Conservation (phyloP, 139 green algal genomes). For the Coccomyxa sp. region DNA sequence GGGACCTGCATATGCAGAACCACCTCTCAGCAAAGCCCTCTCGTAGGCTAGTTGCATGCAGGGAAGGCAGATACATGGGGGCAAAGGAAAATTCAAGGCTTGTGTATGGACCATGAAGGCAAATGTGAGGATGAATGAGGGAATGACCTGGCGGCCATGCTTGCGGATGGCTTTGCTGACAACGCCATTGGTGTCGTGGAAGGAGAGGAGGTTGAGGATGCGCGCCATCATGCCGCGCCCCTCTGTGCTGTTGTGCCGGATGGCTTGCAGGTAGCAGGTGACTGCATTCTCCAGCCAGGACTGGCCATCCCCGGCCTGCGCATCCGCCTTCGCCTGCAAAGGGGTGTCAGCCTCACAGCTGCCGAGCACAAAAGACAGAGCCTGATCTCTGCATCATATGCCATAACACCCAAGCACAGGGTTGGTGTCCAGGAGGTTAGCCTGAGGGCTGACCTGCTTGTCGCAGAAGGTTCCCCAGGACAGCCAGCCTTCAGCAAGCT, state of each 20-base stretch:
- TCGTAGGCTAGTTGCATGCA: background rate
- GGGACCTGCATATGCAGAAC: conserved; percentile 48
- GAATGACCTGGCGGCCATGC: background rate
- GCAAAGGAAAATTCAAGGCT: background rate
- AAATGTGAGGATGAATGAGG: background rate
- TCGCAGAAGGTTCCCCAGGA: conserved; percentile 90
- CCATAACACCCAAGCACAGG: too few relatives aligned
- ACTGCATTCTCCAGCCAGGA: conserved; percentile 83
- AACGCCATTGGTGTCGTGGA: conserved; percentile 66
- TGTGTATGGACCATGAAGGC: background rate
- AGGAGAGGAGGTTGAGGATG: conserved; percentile 83
- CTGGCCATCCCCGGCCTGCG: background rate
- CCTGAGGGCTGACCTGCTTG: conserved; percentile 23
- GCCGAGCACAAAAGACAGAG: background rate
- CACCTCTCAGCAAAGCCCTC: background rate
- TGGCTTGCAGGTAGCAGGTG: conserved; percentile 73
- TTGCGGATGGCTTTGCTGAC: conserved; percentile 34
- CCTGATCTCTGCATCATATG: background rate
- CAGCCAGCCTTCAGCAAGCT: conserved; percentile 82
- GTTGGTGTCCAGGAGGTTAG: background rate
- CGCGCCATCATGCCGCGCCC: conserved; percentile 70
- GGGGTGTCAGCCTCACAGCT: background rate
- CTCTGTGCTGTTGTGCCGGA: conserved; percentile 52
- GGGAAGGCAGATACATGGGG: background rate
- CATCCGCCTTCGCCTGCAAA: conserved; percentile 1